These are phyloP conservation scores for Papilionanthe hybrid DNA, from an alignment of 116 monocot species.

Conservation along the genomic window DNA sequence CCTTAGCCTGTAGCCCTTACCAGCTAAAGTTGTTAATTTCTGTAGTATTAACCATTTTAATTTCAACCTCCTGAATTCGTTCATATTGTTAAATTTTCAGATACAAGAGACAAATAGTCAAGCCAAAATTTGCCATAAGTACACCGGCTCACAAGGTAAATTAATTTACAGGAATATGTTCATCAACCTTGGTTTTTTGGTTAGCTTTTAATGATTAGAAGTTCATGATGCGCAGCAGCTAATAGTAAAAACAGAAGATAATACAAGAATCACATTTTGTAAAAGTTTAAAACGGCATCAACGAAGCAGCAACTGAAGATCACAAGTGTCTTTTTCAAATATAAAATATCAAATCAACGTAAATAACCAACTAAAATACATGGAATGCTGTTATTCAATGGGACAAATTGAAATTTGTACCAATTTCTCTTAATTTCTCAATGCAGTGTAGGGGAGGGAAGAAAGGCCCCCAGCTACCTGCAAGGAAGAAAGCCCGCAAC, in stretches of 20 bases:
- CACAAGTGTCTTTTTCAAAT: slow-evolving; percentile 21
- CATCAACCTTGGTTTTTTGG: background rate
- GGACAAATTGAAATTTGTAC: background rate
- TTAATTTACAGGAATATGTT: background rate
- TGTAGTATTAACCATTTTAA: no score
- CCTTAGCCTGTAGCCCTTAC: background rate
- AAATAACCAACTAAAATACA: background rate
- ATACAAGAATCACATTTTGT: slow-evolving; percentile 4
- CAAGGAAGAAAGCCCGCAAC: no score
- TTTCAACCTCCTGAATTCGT: background rate
- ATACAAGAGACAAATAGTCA: background rate
- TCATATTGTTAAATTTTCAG: background rate
- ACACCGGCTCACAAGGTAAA: slow-evolving; percentile 4
- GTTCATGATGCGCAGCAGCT: slow-evolving; percentile 1
- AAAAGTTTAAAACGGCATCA: slow-evolving; percentile 11
- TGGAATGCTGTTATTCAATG: no score
- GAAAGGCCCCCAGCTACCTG: no score
- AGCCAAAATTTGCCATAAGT: slow-evolving; percentile 5
- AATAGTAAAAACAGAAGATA: slow-evolving; percentile 7
- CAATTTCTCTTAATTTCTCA: background rate
- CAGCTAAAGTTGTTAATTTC: no score
- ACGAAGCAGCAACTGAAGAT: slow-evolving; percentile 6
- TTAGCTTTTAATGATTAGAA: background rate
- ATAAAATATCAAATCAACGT: background rate
- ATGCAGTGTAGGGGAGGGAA: background rate